phyloP scores from a whole-genome alignment of 31 red algal genomes.

The Odonthalia washingtoniensis region DNA sequence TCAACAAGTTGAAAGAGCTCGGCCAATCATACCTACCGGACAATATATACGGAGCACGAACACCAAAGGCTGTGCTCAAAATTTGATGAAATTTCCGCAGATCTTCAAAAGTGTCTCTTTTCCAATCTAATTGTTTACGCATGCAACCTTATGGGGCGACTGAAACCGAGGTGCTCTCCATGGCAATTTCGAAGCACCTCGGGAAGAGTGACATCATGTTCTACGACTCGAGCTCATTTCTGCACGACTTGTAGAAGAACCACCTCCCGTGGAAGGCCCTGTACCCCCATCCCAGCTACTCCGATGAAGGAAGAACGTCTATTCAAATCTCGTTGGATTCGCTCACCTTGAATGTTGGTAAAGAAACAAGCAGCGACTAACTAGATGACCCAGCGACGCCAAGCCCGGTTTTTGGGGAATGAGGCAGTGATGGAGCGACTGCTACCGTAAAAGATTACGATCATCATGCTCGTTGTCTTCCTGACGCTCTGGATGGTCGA shows the following conservation, averaged over 20 bases:
- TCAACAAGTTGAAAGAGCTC: no score
- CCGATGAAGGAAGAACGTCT: background rate
- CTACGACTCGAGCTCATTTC: conserved; percentile 32
- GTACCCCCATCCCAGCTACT: background rate
- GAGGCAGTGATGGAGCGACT: no score
- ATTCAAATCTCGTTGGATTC: no score
- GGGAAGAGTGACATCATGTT: conserved; percentile 20
- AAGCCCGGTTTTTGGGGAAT: no score
- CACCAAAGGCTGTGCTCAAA: background rate
- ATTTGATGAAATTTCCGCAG: conserved; percentile 2
- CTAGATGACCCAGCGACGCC: no score
- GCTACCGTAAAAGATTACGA: no score
- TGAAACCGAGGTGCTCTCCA: conserved; percentile 36
- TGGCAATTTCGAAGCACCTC: conserved; percentile 43
- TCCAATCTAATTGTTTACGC: background rate
- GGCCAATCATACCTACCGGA: background rate
- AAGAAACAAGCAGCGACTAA: no score
- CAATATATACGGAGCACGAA: background rate
- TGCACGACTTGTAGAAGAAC: conserved; percentile 2
- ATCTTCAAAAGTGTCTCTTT: background rate
- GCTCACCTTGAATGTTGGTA: no score
- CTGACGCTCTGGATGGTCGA: no score
- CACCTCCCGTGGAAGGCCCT: conserved; percentile 21
- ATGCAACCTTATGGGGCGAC: conserved; percentile 11
- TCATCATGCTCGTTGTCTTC: no score